These are phyloP conservation scores for Hagleromyces aurorensis DNA, from an alignment of 805 yeast species.

Conservation along the genomic window DNA sequence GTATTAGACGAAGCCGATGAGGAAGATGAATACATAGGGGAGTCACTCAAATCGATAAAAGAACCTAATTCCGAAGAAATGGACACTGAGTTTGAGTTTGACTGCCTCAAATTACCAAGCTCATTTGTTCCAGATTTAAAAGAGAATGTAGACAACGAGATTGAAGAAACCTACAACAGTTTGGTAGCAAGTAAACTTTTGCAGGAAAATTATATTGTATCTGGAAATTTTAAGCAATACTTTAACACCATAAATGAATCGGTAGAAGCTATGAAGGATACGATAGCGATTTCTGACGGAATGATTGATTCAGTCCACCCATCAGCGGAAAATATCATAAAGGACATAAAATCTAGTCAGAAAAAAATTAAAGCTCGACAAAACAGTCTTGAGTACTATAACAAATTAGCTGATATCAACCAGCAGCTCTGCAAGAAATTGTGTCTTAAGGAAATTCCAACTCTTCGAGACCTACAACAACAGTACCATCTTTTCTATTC, in stretches of 20 bases:
- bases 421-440: conserved; percentile 5
- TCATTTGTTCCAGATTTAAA: conserved; percentile 11
- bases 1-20: conserved; percentile 30
- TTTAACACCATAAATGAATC: no score
- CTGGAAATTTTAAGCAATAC: conserved; percentile 1
- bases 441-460: conserved; percentile 13
- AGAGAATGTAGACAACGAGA: conserved; percentile 10
- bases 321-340: background rate
- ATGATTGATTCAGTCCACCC: background rate
- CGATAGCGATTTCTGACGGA: background rate
- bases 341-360: conserved; percentile 3
- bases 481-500: conserved; percentile 18
- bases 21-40: conserved; percentile 12
- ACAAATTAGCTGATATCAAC: conserved; percentile 14
- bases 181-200: conserved; percentile 11
- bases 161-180: conserved; percentile 20
- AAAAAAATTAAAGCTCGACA: conserved; percentile 5
- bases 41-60: no score
- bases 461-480: conserved; percentile 12
- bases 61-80: conserved; percentile 1
- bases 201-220: conserved; percentile 5
- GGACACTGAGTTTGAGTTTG: background rate
- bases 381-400: conserved; percentile 7
- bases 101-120: background rate
- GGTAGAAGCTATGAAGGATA: conserved; percentile 3